Conservation (phyloP, 1,139 yeast species). For the Protomyces lactucae-debilis region DNA sequence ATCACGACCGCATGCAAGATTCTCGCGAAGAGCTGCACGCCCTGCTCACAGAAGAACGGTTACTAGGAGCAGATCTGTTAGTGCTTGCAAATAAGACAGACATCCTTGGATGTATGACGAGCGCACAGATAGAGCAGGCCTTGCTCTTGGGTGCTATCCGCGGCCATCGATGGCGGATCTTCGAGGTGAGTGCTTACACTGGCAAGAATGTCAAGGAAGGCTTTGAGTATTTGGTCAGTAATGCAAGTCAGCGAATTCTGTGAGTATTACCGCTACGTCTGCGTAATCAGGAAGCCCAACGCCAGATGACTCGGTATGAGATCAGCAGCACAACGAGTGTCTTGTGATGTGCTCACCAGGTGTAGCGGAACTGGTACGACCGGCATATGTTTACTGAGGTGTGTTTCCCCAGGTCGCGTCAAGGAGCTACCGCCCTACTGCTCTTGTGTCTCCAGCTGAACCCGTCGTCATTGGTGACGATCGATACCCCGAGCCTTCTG, state of each 20-base stretch:
- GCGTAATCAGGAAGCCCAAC: background rate
- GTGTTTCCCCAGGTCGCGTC: too few relatives aligned
- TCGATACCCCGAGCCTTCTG: too few relatives aligned
- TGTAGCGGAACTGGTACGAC: too few relatives aligned
- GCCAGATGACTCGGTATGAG: too few relatives aligned
- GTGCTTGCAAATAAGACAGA: slow-evolving; percentile 46
- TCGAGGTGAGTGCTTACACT: slow-evolving; percentile 54
- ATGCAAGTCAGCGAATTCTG: slow-evolving; percentile 10
- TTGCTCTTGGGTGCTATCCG: slow-evolving; percentile 41
- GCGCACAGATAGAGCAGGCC: slow-evolving; percentile 32
- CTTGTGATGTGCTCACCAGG: too few relatives aligned
- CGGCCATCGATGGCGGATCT: slow-evolving; percentile 49
- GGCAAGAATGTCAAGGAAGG: slow-evolving; percentile 39
- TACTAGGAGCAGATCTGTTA: slow-evolving; percentile 58
- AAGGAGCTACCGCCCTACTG: too few relatives aligned
- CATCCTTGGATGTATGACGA: slow-evolving; percentile 37
- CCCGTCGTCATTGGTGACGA: too few relatives aligned
- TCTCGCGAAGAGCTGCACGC: slow-evolving; percentile 52
- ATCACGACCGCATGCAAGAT: slow-evolving; percentile 60
- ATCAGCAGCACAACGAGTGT: too few relatives aligned
- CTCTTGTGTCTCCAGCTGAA: too few relatives aligned
- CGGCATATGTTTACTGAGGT: too few relatives aligned
- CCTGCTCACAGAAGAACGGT: slow-evolving; percentile 59
- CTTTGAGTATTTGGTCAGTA: slow-evolving; percentile 10
- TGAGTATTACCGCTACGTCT: background rate